These are phyloP conservation scores for Truncatella angustata DNA, from an alignment of 2,329 filamentous ascomycete species.

Conservation along the genomic window DNA sequence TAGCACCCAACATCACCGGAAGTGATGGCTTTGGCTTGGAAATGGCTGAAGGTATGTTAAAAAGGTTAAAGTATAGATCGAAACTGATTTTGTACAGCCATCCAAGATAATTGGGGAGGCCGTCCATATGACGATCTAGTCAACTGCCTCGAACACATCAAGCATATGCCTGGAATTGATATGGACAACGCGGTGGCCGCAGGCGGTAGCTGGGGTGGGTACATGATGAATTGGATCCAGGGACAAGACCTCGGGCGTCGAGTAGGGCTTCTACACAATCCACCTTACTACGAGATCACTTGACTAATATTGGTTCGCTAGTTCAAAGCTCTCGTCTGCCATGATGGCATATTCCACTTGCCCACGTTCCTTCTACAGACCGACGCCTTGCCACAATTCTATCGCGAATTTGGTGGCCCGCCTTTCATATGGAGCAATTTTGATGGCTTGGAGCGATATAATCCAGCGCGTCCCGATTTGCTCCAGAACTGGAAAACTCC, in stretches of 20 bases:
- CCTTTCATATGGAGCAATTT: conserved; percentile 41
- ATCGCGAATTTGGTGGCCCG: conserved; percentile 35
- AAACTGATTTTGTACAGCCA: conserved; percentile 37
- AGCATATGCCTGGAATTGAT: conserved; percentile 52
- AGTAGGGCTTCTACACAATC: conserved; percentile 21
- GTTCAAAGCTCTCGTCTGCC: conserved; percentile 56
- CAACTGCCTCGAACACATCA: conserved; percentile 50
- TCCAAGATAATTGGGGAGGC: conserved; percentile 52
- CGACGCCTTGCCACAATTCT: conserved; percentile 16
- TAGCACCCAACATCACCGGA: conserved; percentile 59
- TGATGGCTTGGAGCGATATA: conserved; percentile 48
- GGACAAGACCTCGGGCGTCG: conserved; percentile 50
- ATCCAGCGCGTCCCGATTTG: conserved; percentile 43
- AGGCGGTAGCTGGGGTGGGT: conserved; percentile 57
- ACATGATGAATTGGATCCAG: conserved; percentile 59
- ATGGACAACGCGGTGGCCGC: conserved; percentile 49
- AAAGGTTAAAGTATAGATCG: too few species aligned
- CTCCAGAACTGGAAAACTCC: conserved; percentile 61
- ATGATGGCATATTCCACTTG: conserved; percentile 43
- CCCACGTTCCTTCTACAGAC: conserved; percentile 25
- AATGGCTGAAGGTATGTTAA: conserved; percentile 27
- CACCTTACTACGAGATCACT: neutral
- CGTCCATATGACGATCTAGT: conserved; percentile 54
- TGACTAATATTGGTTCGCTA: conserved; percentile 23
- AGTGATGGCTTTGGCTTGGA: conserved; percentile 53